Conservation (phyloP, 345 rosid genomes). For the Ceriops zippeliana region DNA sequence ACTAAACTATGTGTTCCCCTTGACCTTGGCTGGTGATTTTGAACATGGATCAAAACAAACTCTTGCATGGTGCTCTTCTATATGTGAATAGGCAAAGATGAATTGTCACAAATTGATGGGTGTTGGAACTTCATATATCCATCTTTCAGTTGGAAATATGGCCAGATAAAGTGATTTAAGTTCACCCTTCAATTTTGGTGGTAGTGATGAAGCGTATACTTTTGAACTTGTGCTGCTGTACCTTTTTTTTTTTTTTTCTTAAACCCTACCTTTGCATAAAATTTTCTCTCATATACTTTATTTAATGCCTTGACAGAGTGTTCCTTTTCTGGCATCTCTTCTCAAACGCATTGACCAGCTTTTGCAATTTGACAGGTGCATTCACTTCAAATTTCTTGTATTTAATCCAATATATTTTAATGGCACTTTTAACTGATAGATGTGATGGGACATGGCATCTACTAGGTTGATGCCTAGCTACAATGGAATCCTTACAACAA, state of each 20-base stretch:
- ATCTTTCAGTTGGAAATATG: background rate
- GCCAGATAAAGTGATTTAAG: too few relatives aligned
- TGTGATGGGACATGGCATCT: slow-evolving; percentile 15
- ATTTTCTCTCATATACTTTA: slow-evolving; percentile 5
- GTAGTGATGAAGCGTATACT: too few relatives aligned
- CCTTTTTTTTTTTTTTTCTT: too few relatives aligned
- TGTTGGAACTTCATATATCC: background rate
- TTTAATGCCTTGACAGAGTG: slow-evolving; percentile 57
- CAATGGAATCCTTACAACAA: slow-evolving; percentile 82
- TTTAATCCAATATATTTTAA: slow-evolving; percentile 7
- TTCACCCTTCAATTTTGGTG: too few relatives aligned
- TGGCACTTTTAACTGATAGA: slow-evolving; percentile 3
- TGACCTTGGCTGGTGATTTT: background rate
- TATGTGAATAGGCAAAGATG: too few relatives aligned
- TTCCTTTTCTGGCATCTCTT: slow-evolving; percentile 72
- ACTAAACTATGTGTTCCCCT: too few relatives aligned
- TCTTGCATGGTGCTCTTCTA: background rate
- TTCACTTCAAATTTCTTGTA: slow-evolving; percentile 17
- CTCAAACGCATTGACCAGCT: slow-evolving; percentile 94
- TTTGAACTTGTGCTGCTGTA: too few relatives aligned
- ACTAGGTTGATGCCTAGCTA: slow-evolving; percentile 92
- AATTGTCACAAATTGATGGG: background rate
- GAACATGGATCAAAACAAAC: background rate
- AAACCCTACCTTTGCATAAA: background rate
- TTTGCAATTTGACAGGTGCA: slow-evolving; percentile 89